Evolutionary conservation across 805 yeast species (phyloP), one percentile per base, ranked within the genome.

Genomic region (Candida lessepsii): DNA sequence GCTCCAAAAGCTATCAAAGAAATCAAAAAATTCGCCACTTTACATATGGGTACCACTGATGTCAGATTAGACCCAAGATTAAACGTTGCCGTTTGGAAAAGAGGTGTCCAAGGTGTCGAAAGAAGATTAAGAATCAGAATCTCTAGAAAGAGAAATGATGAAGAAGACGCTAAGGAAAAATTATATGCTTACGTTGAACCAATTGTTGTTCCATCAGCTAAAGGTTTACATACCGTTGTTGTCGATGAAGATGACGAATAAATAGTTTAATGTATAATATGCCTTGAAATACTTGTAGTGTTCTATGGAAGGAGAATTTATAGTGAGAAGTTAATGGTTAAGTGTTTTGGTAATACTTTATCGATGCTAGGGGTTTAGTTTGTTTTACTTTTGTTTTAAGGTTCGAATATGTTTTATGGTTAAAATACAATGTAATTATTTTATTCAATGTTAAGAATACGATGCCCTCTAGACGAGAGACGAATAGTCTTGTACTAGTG

Each of bases 1-100:
- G 99, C 99, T 68, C 99, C 99, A 78, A 87, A 79, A 72, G 99
- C 99, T 65, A 93, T 91, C 78, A 93, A 88, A 86, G 99, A 89
- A 77, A 90, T 93, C 80, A 91, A 88, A 83, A 89, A 86, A 78
- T 93, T 93, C 72, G 97, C 98, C 69, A 81, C 86, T 72, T 82
- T 87, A 79, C 97, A 91, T 86, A 88, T 93, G 93, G 98, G 98
- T 72, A 93, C 99, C 65, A 75, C 85, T 56, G 99, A 93, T 73
- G 98, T 93, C 74, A 93, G 99, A 82, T 78, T 93, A 66, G 98
- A 93, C 78, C 98, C 99, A 70, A 87, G 83, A 76, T 81, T 93
- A 75, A 93, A 93, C 86, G 93, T 90, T 76, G 95, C 84, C 69
- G 81, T 93, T 79, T 93, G 99, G 99, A 85, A 87, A 76, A 90